Base-by-base conservation (phyloP, 2,329 filamentous ascomycete genomes). In the Monilinia fructigena region DNA sequence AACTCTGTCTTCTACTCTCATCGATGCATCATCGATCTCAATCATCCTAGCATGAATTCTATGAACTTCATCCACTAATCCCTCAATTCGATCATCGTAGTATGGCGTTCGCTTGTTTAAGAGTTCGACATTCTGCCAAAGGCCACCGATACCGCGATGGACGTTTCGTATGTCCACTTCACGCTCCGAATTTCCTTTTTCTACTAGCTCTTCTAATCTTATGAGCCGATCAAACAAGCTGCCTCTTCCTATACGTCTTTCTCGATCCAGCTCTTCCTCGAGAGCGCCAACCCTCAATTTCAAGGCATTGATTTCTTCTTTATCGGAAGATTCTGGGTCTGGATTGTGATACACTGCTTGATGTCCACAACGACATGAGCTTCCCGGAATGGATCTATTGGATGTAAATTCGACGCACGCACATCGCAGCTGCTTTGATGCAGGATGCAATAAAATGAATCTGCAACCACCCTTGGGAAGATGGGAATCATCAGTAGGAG, bases 381-480 rank as follows among this genome's bases (percentile, higher is more conserved):
- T 82, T 48, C 84, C 81, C 1, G 85, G 84, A 14, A 83, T 77
- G n/a, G 78, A 74, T 61, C 78, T 79, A 74, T 85, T 86, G 66
- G 83, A 80, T 5, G 81, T 81, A 74, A 87, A 87, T 68, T 81
- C 79, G 68, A 84, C 82, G 71, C 85, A 87, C 55, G 81, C 84
- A 74, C 85, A 87, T 54, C 85, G 82, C 67, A 85, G 80, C 62
- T 85, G 84, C 70, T 82, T 84, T 74, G 85, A 79, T 71, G 85
- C 83, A 7, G 85, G 83, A 65, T 83, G 79, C 38, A 85, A 78
- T 40, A 87, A 75, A 68, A 87, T 86, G 71, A 84, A 87, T 68
- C 84, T 83, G 70, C 85, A 87, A 71, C 85, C 83, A 42, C 85
- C 85, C 70, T 81, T 79, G 18, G 85, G 85, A 28, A 87, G 79